Evolutionary conservation across 2,329 filamentous ascomycete genomes (phyloP), one percentile per base, ranked within the genome.

Genomic region (Fusarium sp.): DNA sequence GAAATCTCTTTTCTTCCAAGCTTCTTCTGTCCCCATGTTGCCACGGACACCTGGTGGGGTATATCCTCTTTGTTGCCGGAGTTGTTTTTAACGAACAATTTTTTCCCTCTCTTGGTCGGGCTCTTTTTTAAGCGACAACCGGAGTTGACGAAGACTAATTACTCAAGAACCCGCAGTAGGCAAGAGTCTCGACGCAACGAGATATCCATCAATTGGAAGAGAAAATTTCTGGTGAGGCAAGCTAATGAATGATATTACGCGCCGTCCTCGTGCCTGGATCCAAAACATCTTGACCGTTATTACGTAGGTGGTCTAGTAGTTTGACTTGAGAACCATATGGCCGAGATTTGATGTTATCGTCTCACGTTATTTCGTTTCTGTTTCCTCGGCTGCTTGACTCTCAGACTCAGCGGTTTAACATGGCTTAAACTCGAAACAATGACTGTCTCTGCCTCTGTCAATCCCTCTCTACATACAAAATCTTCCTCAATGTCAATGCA

Each of bases 141-240:
- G 72, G 72, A 70, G 65, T 73, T 61, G 61, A 75, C 72, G 72
- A 74, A 58, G 66, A 65, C 72, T 74, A 71, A 71, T 65, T 71
- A 62, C 68, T 69, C 55, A 47, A 55, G 68, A 69, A 53, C 58
- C 64, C 68, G 56, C 68, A 71, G 64, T 49, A 71, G 62, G 48
- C 42, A 45, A 53, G 20, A 61, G 72, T 71, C 72, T 74, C 57
- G 67, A 73, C 63, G 48, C 58, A 52, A 12, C 18, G n/a, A 29
- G 49, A 53, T 53, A 22, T 42, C 32, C 24, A 27, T 53, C 32
- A 60, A 56, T 53, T 40, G 37, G 32, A 29, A n/a, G 16, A 48
- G 51, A 65, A 69, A 58, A 55, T 51, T 60, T 61, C 40, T 52
- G 18, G 37, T 32, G 41, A 70, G 46, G 54, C 51, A 60, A 71